These are phyloP conservation scores for Epichloe typhina DNA, from an alignment of 2,329 filamentous ascomycete genomes.

Conservation along the genomic window DNA sequence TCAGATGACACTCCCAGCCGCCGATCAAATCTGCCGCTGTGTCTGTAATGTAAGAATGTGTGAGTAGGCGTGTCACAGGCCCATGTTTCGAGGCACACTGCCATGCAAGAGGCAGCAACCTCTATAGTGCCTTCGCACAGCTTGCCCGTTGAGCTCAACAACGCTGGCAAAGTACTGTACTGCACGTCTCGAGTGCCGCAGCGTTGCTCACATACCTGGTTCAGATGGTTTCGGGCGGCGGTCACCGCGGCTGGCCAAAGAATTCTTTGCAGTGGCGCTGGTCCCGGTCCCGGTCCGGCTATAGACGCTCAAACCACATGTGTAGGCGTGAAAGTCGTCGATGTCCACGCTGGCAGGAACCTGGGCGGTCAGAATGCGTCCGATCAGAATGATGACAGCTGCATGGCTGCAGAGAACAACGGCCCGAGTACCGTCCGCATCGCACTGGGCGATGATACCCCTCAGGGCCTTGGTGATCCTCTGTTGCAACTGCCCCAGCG, in stretches of 20 bases:
- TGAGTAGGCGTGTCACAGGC: background rate
- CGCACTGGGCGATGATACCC: slow-evolving; percentile 58
- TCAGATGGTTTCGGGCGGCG: background rate
- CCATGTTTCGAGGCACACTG: background rate
- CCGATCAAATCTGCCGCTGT: slow-evolving; percentile 30
- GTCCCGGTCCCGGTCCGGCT: slow-evolving; percentile 16
- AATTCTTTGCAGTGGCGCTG: background rate
- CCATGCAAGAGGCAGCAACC: background rate
- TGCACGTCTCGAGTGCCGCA: background rate
- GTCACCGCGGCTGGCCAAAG: slow-evolving; percentile 1
- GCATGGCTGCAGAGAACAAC: slow-evolving; percentile 82
- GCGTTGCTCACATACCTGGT: background rate
- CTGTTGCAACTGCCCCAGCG: slow-evolving; percentile 65
- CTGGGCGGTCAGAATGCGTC: slow-evolving; percentile 63
- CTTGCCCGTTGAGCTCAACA: background rate
- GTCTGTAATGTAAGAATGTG: slow-evolving; percentile 1
- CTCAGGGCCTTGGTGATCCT: slow-evolving; percentile 59
- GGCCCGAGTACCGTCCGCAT: slow-evolving; percentile 53
- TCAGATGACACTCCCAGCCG: slow-evolving; percentile 66
- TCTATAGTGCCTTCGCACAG: background rate
- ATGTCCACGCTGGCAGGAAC: slow-evolving; percentile 59
- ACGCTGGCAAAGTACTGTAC: background rate
- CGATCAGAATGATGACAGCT: slow-evolving; percentile 75
- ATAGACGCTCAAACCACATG: slow-evolving; percentile 64
- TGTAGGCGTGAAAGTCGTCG: slow-evolving; percentile 78